These are phyloP conservation scores for Artomyces pyxidatus DNA, from an alignment of 768 basidiomycete species.

Conservation along the genomic window DNA sequence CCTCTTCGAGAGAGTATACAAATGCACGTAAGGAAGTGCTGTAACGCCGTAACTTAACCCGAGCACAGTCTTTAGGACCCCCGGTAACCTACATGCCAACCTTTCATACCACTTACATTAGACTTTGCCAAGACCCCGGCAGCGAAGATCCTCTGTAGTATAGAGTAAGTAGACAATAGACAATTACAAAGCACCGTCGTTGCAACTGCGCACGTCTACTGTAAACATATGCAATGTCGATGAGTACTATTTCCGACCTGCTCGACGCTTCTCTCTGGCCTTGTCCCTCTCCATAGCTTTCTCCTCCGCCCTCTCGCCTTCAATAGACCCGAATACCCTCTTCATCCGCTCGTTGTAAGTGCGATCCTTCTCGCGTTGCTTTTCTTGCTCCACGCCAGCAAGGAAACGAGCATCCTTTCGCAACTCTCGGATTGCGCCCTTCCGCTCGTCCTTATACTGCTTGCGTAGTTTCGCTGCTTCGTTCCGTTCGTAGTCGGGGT, in stretches of 20 bases:
- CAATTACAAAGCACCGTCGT: no score
- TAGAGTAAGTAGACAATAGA: no score
- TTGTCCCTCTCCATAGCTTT: conserved; percentile 88
- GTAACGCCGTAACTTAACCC: not conserved
- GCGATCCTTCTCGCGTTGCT: conserved; percentile 78
- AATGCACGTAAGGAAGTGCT: conserved; percentile 1
- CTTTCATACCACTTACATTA: no score
- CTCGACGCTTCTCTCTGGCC: conserved; percentile 62
- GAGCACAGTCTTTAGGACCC: no score
- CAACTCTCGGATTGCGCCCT: conserved; percentile 93
- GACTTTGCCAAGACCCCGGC: no score
- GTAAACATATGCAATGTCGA: no score
- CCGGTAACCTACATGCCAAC: no score
- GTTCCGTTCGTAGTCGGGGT: conserved; percentile 89
- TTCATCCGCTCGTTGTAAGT: conserved; percentile 79
- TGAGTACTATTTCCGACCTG: conserved; percentile 59
- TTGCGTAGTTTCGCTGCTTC: conserved; percentile 78
- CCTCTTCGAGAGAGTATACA: not conserved
- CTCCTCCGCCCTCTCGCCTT: conserved; percentile 89
- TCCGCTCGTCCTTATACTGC: conserved; percentile 90
- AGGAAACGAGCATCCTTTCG: conserved; percentile 94
- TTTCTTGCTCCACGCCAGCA: conserved; percentile 78
- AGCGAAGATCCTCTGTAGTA: no score
- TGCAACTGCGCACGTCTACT: no score
- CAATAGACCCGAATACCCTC: conserved; percentile 66